Percentiles rank a stretch among this genome's conserved stretches.
These are phyloP conservation scores for Hippophae tibetana DNA, from an alignment of 306 rosid species.

Conservation along the genomic window DNA sequence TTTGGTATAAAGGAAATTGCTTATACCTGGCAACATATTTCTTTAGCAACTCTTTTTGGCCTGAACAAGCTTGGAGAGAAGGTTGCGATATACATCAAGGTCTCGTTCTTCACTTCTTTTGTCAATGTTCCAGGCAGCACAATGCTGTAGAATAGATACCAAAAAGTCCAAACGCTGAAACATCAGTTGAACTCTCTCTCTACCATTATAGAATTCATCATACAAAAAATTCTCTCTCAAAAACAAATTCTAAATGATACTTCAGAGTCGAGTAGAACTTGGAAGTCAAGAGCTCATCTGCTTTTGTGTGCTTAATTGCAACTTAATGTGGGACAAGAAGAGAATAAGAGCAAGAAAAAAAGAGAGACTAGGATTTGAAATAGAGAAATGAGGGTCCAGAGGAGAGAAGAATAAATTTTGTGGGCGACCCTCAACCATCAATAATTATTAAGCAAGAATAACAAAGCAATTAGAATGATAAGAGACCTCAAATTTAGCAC, in stretches of 20 bases:
- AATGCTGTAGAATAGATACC: slow-evolving; percentile 49
- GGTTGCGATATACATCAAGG: slow-evolving; percentile 91
- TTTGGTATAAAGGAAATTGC: slow-evolving; percentile 9
- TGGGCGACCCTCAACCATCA: too few relatives aligned
- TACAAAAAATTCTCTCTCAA: not conserved
- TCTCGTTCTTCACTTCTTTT: slow-evolving; percentile 92
- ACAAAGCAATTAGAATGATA: too few relatives aligned
- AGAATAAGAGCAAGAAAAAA: too few relatives aligned
- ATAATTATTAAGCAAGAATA: too few relatives aligned
- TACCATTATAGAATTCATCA: not conserved
- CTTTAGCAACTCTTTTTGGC: slow-evolving; percentile 82
- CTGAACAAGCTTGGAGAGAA: slow-evolving; percentile 93
- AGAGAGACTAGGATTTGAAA: too few relatives aligned
- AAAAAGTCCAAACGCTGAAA: slow-evolving; percentile 10
- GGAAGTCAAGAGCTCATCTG: too few relatives aligned
- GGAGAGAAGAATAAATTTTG: too few relatives aligned
- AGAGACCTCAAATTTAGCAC: too few relatives aligned
- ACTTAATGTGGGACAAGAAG: too few relatives aligned
- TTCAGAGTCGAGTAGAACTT: too few relatives aligned
- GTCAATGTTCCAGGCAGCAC: slow-evolving; percentile 57
- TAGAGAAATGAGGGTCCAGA: too few relatives aligned
- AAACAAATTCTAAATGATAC: not conserved
- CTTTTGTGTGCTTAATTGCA: too few relatives aligned
- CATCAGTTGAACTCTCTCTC: not conserved
- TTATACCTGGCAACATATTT: slow-evolving; percentile 84